Evolutionary conservation across 1,284 basidiomycete species (phyloP).

Genomic region (Takashimella tepidaria): DNA sequence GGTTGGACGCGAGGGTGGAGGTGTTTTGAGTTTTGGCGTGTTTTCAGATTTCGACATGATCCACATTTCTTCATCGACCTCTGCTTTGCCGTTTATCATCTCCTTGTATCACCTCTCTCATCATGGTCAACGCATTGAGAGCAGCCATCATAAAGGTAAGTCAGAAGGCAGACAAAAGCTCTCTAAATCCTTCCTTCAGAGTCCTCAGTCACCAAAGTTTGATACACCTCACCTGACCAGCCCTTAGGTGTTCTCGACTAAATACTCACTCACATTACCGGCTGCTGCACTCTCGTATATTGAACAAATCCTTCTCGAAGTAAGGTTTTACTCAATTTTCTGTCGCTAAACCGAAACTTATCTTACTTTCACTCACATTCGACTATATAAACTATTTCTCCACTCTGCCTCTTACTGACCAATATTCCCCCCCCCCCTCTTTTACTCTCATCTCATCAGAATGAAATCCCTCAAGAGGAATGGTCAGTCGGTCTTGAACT

Average conservation of each 20-base stretch:
- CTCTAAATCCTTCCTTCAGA: no score
- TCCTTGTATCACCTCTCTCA: no score
- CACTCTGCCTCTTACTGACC: no score
- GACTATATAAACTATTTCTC: no score
- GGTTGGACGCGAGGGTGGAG: no score
- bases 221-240: slow-evolving; percentile 1
- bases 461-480: slow-evolving; percentile 59
- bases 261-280: slow-evolving; percentile 47
- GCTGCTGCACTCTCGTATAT: slow-evolving; percentile 44
- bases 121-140: slow-evolving; percentile 41
- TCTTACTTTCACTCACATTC: no score
- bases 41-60: no score
- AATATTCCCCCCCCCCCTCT: no score
- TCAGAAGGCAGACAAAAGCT: neutral
- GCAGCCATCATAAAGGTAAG: slow-evolving; percentile 47
- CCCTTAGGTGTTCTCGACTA: slow-evolving; percentile 47
- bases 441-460: slow-evolving; percentile 38
- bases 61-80: no score
- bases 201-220: no score
- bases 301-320: slow-evolving; percentile 43
- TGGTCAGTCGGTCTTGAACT: slow-evolving; percentile 64
- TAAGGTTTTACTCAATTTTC: slow-evolving; percentile 9
- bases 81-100: no score
- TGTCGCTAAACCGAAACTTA: neutral
- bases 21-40: no score